Conservation (phyloP, 108 stramenopile species). For the Nitzschia inconspicua region DNA sequence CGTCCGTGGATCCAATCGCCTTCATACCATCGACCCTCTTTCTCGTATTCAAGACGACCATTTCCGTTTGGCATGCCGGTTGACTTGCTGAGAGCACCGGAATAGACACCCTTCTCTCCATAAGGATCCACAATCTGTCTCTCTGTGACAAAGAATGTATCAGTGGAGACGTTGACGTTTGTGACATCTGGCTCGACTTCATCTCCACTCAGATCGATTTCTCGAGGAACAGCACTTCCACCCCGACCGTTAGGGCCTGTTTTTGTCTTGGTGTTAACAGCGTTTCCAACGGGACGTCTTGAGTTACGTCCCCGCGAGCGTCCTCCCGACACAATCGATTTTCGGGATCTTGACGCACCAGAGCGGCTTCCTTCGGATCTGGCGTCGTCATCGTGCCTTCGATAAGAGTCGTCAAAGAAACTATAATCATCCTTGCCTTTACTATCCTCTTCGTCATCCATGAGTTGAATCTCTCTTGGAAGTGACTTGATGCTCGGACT, state of each 20-base stretch:
- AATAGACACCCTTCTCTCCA: conserved; percentile 53
- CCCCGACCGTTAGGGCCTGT: background rate
- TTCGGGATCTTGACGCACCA: conserved; percentile 30
- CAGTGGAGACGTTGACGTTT: conserved; percentile 32
- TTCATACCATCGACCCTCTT: conserved; percentile 55
- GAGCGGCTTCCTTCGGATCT: conserved; percentile 27
- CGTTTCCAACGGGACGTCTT: background rate
- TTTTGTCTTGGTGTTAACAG: background rate
- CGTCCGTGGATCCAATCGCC: conserved; percentile 57
- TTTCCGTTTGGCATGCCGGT: conserved; percentile 53
- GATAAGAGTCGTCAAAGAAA: conserved; percentile 33
- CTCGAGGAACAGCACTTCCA: conserved; percentile 17
- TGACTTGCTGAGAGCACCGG: conserved; percentile 40
- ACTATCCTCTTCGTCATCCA: conserved; percentile 39
- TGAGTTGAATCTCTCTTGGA: conserved; percentile 53
- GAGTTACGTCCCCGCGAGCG: conserved; percentile 23
- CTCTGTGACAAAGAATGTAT: conserved; percentile 32
- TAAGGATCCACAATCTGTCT: conserved; percentile 46
- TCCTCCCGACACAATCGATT: conserved; percentile 23
- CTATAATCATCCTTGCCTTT: conserved; percentile 25
- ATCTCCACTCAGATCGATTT: conserved; percentile 40
- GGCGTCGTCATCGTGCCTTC: conserved; percentile 24
- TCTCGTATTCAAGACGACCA: conserved; percentile 52
- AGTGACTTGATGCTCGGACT: conserved; percentile 41
- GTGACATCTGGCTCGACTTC: conserved; percentile 35